Conservation (phyloP, 305 asterid species). For the Rubia tinctorum region DNA sequence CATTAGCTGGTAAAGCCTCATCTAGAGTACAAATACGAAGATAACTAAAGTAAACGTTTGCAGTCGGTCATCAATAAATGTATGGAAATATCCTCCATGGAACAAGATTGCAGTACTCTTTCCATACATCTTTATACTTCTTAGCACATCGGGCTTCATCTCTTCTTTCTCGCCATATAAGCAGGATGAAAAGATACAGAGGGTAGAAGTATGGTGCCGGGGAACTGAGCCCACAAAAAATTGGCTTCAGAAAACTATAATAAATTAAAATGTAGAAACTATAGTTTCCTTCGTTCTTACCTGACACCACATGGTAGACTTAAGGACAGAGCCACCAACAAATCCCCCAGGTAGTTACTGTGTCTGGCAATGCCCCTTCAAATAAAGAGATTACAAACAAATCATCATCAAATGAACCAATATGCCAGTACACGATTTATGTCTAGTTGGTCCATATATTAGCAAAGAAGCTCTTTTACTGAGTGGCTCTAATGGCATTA, state of each 20-base stretch:
- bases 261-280: not conserved
- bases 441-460: not conserved
- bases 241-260: not conserved
- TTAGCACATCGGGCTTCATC: constrained; percentile 94
- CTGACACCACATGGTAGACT: constrained; percentile 98
- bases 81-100: constrained; percentile 94
- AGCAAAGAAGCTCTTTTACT: not conserved
- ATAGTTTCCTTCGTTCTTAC: constrained; percentile 32
- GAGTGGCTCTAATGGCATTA: not conserved
- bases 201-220: constrained; percentile 96
- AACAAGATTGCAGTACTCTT: constrained; percentile 68
- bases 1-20: not conserved
- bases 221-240: constrained; percentile 47
- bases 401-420: constrained; percentile 6
- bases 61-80: constrained; percentile 41
- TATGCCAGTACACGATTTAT: not conserved
- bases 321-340: constrained; percentile 83
- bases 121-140: constrained; percentile 90
- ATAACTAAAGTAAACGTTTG: not conserved
- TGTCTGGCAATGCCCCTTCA: constrained; percentile 97
- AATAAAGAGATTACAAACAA: constrained; percentile 12
- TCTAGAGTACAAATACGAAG: not conserved
- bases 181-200: constrained; percentile 75
- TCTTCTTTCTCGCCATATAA: constrained; percentile 97
- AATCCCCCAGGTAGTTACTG: constrained; percentile 94